Conservation (phyloP, 495 filamentous ascomycete genomes). For the Lasiosphaeris hirsuta region DNA sequence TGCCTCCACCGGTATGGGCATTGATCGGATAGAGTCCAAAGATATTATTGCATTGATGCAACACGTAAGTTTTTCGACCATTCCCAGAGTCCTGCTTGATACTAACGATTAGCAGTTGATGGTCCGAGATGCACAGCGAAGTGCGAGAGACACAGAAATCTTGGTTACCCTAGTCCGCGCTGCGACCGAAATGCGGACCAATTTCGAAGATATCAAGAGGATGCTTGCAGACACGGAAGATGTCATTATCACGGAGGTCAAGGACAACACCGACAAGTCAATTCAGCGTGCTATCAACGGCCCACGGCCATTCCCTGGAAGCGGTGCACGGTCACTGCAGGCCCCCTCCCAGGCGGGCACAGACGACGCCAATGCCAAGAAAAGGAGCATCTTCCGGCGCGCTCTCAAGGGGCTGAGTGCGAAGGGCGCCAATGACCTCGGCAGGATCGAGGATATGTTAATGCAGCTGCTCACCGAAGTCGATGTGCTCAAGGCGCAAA, state of each 20-base stretch:
- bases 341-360: conserved; percentile 59
- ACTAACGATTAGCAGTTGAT: conserved; percentile 66
- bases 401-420: conserved; percentile 84
- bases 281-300: conserved; percentile 79
- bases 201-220: conserved; percentile 94
- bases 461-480: conserved; percentile 88
- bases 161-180: conserved; percentile 89
- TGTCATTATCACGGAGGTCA: conserved; percentile 74
- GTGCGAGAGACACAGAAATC: conserved; percentile 95
- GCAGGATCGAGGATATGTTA: conserved; percentile 93
- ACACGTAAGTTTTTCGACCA: conserved; percentile 57
- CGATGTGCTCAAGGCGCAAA: conserved; percentile 73
- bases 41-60: conserved; percentile 98
- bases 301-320: conserved; percentile 77
- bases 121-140: conserved; percentile 93
- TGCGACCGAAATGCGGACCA: conserved; percentile 95
- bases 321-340: conserved; percentile 53
- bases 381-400: conserved; percentile 83
- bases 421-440: conserved; percentile 81
- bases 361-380: conserved; percentile 75
- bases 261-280: conserved; percentile 80
- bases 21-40: conserved; percentile 92
- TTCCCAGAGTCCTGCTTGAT: conserved; percentile 1
- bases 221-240: conserved; percentile 84
- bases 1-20: conserved; percentile 79